These are phyloP conservation scores for Pseudonitzschia pungens DNA, from an alignment of 108 stramenopile genomes.

Conservation along the genomic window DNA sequence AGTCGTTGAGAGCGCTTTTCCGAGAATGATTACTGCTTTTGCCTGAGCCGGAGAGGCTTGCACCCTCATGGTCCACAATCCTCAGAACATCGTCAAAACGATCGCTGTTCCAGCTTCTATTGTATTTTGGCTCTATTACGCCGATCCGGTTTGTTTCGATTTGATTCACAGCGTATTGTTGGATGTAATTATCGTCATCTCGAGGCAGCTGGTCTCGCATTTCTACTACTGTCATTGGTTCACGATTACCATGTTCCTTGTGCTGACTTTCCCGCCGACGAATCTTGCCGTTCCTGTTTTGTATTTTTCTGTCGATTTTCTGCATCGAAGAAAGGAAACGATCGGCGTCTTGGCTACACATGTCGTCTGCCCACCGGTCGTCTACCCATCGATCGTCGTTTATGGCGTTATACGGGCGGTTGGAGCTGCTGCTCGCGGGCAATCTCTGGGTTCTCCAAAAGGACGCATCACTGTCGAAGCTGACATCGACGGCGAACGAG, in stretches of 20 bases:
- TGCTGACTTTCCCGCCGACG: not conserved
- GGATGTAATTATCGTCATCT: not conserved
- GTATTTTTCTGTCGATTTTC: not conserved
- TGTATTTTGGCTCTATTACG: not conserved
- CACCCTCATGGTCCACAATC: no score
- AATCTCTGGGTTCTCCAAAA: no score
- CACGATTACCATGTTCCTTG: not conserved
- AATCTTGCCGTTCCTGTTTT: not conserved
- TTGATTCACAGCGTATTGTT: not conserved
- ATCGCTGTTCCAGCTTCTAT: no score
- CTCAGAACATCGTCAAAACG: no score
- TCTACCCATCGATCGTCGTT: constrained; percentile 3
- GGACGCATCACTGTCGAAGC: no score
- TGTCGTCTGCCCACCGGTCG: not conserved
- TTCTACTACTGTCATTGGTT: no score
- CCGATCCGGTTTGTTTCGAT: not conserved
- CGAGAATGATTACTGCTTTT: no score
- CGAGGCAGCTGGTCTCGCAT: not conserved
- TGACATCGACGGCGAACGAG: no score
- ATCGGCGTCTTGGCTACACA: constrained; percentile 1
- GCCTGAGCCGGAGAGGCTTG: no score
- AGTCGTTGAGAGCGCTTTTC: no score
- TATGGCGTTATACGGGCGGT: not conserved
- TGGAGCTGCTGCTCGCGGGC: no score
- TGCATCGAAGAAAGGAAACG: not conserved